Evolutionary conservation across 2,329 filamentous ascomycete genomes (phyloP).

Genomic region (Aspergillus versicolor): DNA sequence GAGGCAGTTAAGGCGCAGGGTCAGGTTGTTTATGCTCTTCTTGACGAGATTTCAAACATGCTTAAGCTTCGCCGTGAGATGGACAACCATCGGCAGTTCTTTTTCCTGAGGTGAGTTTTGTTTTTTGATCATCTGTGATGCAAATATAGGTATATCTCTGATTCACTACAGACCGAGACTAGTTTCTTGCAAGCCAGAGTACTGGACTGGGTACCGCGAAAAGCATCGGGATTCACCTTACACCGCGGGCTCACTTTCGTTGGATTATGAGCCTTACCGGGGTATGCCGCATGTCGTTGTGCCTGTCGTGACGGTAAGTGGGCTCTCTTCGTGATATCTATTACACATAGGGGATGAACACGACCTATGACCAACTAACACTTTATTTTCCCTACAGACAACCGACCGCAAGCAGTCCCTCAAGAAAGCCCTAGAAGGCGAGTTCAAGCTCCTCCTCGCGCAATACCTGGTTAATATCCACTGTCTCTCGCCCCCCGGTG

Average conservation of each 20-base stretch:
- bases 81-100: constrained; percentile 5
- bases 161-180: constrained; percentile 18
- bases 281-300: constrained; percentile 11
- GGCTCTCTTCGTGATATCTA: neutral
- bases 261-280: constrained; percentile 18
- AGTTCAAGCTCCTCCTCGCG: constrained; percentile 28
- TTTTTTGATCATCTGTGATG: neutral
- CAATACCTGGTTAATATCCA: constrained; percentile 24
- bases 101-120: constrained; percentile 20
- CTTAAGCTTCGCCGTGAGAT: constrained; percentile 16
- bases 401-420: constrained; percentile 13
- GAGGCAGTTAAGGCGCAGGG: constrained; percentile 17
- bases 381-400: constrained; percentile 14
- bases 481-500: constrained; percentile 16
- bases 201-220: constrained; percentile 26
- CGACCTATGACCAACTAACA: neutral
- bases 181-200: constrained; percentile 18
- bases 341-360: neutral
- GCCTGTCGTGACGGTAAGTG: constrained; percentile 23
- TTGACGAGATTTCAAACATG: constrained; percentile 23
- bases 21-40: constrained; percentile 24
- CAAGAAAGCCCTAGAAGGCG: constrained; percentile 16
- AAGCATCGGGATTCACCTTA: constrained; percentile 23
- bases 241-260: constrained; percentile 19
- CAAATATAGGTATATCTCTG: neutral